Base-by-base conservation (phyloP, 2,329 filamentous ascomycete genomes). In the Aspergillus felis region DNA sequence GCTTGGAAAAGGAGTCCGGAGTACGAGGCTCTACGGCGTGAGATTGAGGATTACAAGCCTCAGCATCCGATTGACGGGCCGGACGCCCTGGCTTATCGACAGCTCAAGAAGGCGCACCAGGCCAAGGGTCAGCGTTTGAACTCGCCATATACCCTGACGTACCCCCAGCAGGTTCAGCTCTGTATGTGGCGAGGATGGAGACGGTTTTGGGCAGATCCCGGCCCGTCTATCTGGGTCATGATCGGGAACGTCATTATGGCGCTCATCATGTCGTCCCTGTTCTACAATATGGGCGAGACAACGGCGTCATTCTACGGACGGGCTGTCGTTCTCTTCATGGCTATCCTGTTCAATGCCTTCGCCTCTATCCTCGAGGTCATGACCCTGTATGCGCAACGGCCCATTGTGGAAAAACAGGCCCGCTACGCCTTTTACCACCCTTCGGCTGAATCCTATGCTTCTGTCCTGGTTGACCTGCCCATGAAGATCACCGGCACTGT, bases 381-480 rank as follows among this genome's bases (percentile, higher is more conserved):
- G 35, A 92, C 90, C 0, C 82, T 96, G 4, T 97, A 94, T 70
- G 85, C 90, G 2, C 92, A 96, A 82, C 88, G 92, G 38, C 89
- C 90, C 1, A 96, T 96, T 66, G 91, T 97, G 59, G 91, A 96
- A 71, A 96, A 96, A 72, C 92, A 97, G 66, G 78, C 82, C 57
- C 86, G 89, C 57, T 96, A 96, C 71, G 91, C 92, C 20, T 81
- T 96, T n/a, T 96, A 96, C 67, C 92, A 96, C 68, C 91, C 92
- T 0, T 92, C 89, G 8, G 89, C 91, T 17, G 92, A 97, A 80
- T 90, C 91, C 17, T 82, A 91, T 58, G 86, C 90, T 0, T 94
- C 90, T 9, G 94, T 96, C 88, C 75, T 96, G 29, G 88, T 85
- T 61, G 92, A 97, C 66, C 76, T 95, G 75, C 92, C 92, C 0